Base-by-base conservation (phyloP, 2,329 filamentous ascomycete genomes). In the Trichophyton simii region DNA sequence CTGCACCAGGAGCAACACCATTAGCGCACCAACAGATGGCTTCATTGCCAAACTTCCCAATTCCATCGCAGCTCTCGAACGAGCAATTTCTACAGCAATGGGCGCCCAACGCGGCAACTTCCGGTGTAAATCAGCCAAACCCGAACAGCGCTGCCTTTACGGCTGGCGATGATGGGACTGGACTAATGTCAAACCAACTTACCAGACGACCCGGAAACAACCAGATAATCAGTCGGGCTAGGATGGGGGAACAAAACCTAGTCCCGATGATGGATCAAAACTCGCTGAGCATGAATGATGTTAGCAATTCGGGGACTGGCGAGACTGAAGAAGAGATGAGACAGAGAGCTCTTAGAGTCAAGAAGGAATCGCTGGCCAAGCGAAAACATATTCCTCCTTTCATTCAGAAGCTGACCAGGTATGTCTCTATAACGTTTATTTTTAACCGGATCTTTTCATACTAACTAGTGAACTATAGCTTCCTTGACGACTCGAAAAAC, bases 341-440 rank as follows among this genome's bases (percentile, higher is more conserved):
- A 70, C 84, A 87, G 71, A 85, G 85, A 74, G 91, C 91, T 22
- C 81, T 87, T 65, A 79, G 87, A 64, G 91, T 91, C 7, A 96
- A 95, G 78, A 84, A 87, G 70, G 94, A 97, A 62, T 87, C 91
- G 0, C 88, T 91, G 72, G 82, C 87, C 15, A 97, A 96, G 75
- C 82, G 91, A 68, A 97, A 97, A 75, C 89, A 95, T 70, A 97
- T 99, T 9, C 92, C 94, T 0, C 92, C 94, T 0, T 99, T 99
- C 78, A 91, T 99, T 50, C 91, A 96, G 74, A 99, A 99, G 72
- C 77, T 99, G 61, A 95, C 91, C 84, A 97, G 92, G 92, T 95
- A 78, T 77, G 83, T 70, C 55, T 38, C 9, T 18, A 28, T 44
- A 28, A 46, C 41, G 42, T 52, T 31, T 25, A 2, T 6, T 11